These are phyloP conservation scores for Achaetomium macrosporum DNA, from an alignment of 2,329 filamentous ascomycete species.

Conservation along the genomic window DNA sequence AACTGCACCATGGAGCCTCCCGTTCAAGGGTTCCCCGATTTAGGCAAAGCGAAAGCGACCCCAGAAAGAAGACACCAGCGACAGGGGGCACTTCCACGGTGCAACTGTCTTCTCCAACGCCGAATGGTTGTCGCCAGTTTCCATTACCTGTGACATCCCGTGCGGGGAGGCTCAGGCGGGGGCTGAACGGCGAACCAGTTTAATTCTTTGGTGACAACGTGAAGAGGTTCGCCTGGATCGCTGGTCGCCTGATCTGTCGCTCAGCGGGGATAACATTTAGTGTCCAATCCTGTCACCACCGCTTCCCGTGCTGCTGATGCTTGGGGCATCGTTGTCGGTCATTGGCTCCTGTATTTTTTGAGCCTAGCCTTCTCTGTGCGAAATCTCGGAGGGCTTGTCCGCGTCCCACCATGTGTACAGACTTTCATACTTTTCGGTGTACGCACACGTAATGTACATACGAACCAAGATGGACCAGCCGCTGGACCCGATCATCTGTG, in stretches of 20 bases:
- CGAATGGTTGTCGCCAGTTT: too few relatives aligned
- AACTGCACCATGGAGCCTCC: too few relatives aligned
- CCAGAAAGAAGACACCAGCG: background rate
- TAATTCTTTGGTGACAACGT: background rate
- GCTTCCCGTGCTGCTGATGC: background rate
- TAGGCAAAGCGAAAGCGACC: too few relatives aligned
- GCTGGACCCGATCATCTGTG: constrained; percentile 54
- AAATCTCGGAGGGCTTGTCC: too few relatives aligned
- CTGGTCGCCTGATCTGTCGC: background rate
- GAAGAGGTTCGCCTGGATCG: background rate
- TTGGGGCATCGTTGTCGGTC: background rate
- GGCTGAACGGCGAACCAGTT: background rate
- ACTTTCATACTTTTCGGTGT: too few relatives aligned
- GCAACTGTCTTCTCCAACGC: too few relatives aligned
- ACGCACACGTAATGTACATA: too few relatives aligned
- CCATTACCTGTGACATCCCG: background rate
- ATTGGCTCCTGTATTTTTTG: background rate
- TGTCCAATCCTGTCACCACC: background rate
- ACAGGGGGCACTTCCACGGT: background rate
- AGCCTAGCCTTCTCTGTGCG: too few relatives aligned
- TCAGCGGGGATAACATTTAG: background rate
- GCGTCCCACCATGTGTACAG: too few relatives aligned
- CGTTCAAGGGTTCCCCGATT: too few relatives aligned
- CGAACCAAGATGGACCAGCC: too few relatives aligned
- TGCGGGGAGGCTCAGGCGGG: background rate